A percentile compares a stretch with the other conserved stretches of the same genome.
Conservation (phyloP, 495 filamentous ascomycete species). For the Hypomontagnella submonticulosa region DNA sequence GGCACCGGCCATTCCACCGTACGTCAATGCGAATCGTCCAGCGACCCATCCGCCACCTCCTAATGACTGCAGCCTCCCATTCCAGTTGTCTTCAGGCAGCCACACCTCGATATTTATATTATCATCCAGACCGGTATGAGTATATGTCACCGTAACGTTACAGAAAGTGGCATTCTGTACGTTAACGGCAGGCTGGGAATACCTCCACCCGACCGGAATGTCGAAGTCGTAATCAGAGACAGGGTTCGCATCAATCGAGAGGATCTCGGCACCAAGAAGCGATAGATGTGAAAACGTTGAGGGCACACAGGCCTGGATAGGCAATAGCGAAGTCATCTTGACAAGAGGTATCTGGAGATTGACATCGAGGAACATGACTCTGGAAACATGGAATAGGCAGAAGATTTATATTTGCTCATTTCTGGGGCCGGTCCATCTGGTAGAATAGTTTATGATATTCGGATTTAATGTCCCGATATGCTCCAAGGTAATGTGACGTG, state of each 20-base stretch:
- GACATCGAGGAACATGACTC: too few species aligned
- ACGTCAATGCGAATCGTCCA: constrained; percentile 27
- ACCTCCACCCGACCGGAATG: constrained; percentile 3
- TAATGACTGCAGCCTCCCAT: constrained; percentile 51
- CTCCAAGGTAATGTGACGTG: too few species aligned
- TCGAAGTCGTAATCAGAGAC: constrained; percentile 4
- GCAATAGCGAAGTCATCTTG: neutral
- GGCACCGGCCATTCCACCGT: constrained; percentile 37
- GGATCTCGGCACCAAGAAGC: constrained; percentile 11
- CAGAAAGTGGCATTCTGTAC: constrained; percentile 50
- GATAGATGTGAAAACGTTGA: constrained; percentile 7
- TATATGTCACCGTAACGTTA: constrained; percentile 59
- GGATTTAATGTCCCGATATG: too few species aligned
- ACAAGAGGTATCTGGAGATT: too few species aligned
- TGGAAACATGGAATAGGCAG: too few species aligned
- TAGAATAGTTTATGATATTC: too few species aligned
- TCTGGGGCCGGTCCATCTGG: too few species aligned
- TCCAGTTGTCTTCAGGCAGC: constrained; percentile 55
- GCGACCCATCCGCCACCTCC: constrained; percentile 55
- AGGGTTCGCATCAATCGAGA: constrained; percentile 6
- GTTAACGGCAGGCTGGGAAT: neutral
- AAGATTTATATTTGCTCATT: too few species aligned
- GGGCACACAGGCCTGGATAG: constrained; percentile 1
- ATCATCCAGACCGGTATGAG: constrained; percentile 55
- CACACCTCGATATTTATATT: constrained; percentile 49